Percentiles rank a stretch among this genome's conserved stretches.
Conservation (phyloP, 1,139 yeast genomes). For the Scheffersomyces stambukii region DNA sequence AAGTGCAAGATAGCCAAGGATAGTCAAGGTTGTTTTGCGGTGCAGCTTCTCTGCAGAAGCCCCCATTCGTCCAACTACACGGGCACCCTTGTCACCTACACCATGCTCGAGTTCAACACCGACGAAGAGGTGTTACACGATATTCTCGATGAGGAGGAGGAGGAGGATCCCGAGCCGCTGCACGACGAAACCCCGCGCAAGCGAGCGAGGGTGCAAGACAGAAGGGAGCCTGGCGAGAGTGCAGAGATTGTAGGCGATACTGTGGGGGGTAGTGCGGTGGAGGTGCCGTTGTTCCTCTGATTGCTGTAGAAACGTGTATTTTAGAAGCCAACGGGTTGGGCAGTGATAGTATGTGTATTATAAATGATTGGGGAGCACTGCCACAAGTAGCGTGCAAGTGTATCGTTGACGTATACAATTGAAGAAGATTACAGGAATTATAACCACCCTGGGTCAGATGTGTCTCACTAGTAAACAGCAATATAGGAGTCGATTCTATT, state of each 20-base stretch:
- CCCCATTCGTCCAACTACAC: conserved; percentile 33
- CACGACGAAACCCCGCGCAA: not conserved
- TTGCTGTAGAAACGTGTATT: too few relatives aligned
- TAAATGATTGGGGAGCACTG: too few relatives aligned
- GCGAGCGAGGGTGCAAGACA: conserved; percentile 4
- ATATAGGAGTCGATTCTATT: conserved; percentile 77
- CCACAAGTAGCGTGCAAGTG: too few relatives aligned
- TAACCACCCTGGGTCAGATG: too few relatives aligned
- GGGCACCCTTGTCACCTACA: conserved; percentile 62
- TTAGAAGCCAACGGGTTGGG: too few relatives aligned
- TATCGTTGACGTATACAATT: too few relatives aligned
- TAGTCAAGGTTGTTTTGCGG: conserved; percentile 46
- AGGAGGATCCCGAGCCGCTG: conserved; percentile 6
- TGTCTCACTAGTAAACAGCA: conserved; percentile 59
- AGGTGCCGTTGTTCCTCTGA: too few relatives aligned
- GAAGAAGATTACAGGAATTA: too few relatives aligned
- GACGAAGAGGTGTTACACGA: conserved; percentile 12
- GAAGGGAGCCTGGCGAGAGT: conserved; percentile 5
- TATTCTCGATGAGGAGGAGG: conserved; percentile 11
- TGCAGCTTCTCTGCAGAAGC: conserved; percentile 41
- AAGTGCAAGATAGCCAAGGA: conserved; percentile 62
- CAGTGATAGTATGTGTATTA: too few relatives aligned
- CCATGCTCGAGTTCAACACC: conserved; percentile 43
- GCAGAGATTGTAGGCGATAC: too few relatives aligned
- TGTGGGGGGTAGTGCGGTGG: too few relatives aligned